Evolutionary conservation across 306 rosid genomes (phyloP), one percentile per base, ranked within the genome.

Genomic region (Prosopis cineraria): DNA sequence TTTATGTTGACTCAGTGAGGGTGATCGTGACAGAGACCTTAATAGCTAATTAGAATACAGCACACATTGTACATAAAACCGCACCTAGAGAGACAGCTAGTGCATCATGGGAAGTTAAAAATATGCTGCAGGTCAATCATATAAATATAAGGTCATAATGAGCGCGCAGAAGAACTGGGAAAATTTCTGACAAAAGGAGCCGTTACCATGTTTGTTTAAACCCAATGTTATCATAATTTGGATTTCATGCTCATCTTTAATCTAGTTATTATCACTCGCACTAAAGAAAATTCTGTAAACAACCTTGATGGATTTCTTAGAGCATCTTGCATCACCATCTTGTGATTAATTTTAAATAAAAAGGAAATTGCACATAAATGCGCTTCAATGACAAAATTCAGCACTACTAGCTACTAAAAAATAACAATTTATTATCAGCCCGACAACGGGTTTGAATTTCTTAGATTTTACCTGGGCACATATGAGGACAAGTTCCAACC

Each of bases 381-480:
- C 53, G 16, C 14, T 31, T 29, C 56, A 55, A 27, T 34, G 30
- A 64, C 20, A n/a, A 70, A 81, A 50, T 52, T 19, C 59, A 81
- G 67, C 4, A 36, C 41, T 13, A 43, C 47, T 58, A 36, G 25
- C 80, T 34, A 36, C 22, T 14, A 68, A 25, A 59, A 34, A 44
- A 4, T 27, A 76, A 0, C 17, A 4, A 2, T 9, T 1, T 20
- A 50, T 40, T 17, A 68, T 58, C 67, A 67, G 20, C 43, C 24
- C 47, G 16, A 30, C 19, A 0, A 52, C 13, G 34, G 56, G 77
- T 31, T 60, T 17, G 48, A 50, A 20, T 74, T 67, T 12, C 0
- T n/a, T 14, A 44, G 47, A 34, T 10, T 9, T 29, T 74, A 94
- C 98, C 98, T 80, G 97, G 93, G 84, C 98, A 94, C 98, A 92